These are phyloP conservation scores for Glycine tomentella DNA, from an alignment of 306 rosid species.

Conservation along the genomic window DNA sequence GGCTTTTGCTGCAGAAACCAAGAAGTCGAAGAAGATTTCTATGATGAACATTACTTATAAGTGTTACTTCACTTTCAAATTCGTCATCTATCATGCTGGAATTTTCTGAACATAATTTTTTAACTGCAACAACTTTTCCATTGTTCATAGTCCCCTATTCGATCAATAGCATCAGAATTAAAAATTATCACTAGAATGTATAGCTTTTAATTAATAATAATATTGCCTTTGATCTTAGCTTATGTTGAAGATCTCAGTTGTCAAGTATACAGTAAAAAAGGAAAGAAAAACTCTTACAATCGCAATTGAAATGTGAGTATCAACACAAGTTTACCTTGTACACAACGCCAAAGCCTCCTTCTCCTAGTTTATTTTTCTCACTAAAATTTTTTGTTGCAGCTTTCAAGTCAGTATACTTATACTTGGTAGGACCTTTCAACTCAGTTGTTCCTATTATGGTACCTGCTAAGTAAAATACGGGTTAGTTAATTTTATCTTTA, in stretches of 20 bases:
- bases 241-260: neutral
- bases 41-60: slow-evolving; percentile 48
- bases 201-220: neutral
- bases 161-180: neutral
- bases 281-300: neutral
- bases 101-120: slow-evolving; percentile 57
- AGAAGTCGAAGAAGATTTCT: slow-evolving; percentile 11
- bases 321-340: slow-evolving; percentile 58
- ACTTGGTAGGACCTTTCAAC: slow-evolving; percentile 62
- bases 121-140: slow-evolving; percentile 74
- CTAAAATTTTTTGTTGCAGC: slow-evolving; percentile 64
- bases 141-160: neutral
- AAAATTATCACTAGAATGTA: neutral
- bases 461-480: slow-evolving; percentile 41
- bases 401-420: slow-evolving; percentile 60
- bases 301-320: neutral
- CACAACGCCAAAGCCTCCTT: slow-evolving; percentile 75
- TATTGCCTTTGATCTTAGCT: neutral
- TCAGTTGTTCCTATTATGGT: slow-evolving; percentile 67
- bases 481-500: neutral
- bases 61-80: slow-evolving; percentile 56
- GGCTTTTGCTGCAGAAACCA: slow-evolving; percentile 48
- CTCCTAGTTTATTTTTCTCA: slow-evolving; percentile 64
- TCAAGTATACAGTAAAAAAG: too few relatives aligned
- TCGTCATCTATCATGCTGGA: slow-evolving; percentile 49